phyloP scores from a whole-genome alignment of 2,329 filamentous ascomycete genomes.

The Aureobasidium sp. region DNA sequence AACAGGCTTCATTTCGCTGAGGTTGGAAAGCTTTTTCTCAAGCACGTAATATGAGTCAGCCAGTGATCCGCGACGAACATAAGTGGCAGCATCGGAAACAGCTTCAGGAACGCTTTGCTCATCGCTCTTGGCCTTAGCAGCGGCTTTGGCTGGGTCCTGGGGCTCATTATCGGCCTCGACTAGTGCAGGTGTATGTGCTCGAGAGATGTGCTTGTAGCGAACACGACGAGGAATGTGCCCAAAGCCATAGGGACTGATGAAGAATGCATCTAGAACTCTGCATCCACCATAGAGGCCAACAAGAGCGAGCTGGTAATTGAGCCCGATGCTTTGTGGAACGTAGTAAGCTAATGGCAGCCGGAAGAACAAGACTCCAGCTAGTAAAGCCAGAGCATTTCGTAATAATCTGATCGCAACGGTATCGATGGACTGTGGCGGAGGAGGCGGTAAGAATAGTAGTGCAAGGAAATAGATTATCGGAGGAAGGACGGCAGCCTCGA shows the following conservation, averaged over 20 bases:
- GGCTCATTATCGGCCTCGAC: neutral
- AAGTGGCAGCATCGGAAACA: neutral
- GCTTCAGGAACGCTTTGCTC: neutral
- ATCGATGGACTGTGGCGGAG: slow-evolving; percentile 30
- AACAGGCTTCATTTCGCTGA: slow-evolving; percentile 22
- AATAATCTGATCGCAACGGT: slow-evolving; percentile 24
- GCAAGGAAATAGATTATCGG: slow-evolving; percentile 37
- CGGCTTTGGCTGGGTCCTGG: neutral
- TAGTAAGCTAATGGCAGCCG: slow-evolving; percentile 35
- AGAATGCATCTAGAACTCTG: slow-evolving; percentile 37
- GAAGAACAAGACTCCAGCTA: slow-evolving; percentile 34
- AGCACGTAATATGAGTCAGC: slow-evolving; percentile 15
- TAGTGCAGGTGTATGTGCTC: slow-evolving; percentile 23
- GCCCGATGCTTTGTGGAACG: slow-evolving; percentile 37
- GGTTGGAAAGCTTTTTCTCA: slow-evolving; percentile 12
- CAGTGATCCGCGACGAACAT: slow-evolving; percentile 13
- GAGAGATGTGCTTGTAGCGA: slow-evolving; percentile 31
- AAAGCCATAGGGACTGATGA: slow-evolving; percentile 35
- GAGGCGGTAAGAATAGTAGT: slow-evolving; percentile 33
- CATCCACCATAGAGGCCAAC: slow-evolving; percentile 37
- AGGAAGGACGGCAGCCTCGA: slow-evolving; percentile 32
- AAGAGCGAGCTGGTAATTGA: slow-evolving; percentile 38
- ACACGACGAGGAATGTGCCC: slow-evolving; percentile 35
- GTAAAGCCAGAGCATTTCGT: slow-evolving; percentile 31
- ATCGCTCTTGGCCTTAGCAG: neutral